Evolutionary conservation across 345 rosid species (phyloP), one percentile per base, ranked within the genome.

Genomic region (Carallia pectinifolia): DNA sequence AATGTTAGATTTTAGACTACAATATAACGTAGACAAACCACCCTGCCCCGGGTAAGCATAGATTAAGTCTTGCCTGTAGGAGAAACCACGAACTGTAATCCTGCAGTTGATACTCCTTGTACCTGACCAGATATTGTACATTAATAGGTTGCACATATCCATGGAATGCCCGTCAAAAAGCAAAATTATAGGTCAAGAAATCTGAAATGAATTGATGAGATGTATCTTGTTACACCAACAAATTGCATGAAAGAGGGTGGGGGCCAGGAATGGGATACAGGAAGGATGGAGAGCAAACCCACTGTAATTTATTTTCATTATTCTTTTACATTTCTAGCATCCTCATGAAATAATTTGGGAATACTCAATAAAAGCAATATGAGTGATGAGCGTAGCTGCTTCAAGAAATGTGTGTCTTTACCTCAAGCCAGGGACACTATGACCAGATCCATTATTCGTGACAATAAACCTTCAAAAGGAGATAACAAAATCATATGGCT

Each of bases 51-150:
- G 59, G 30, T 4, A 6, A 33, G 7, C 6, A 30, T 6, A 39
- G 38, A 44, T 37, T 34, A 53, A 73, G 19, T 44, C 34, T 58
- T 58, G 86, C 97, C 88, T 88, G 83, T 78, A 82, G 87, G 16
- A 86, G 90, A 83, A 91, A 94, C 97, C 96, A 94, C 17, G 92
- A 84, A 82, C 91, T 88, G 80, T 88, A 94, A 78, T 94, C 98
- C 75, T 88, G 81, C 56, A 94, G 93, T 76, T 90, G 87, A 81
- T 94, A 94, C 78, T 94, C 98, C 84, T 94, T 94, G 86, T 87
- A 94, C 83, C 98, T 93, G 67, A 75, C 58, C 65, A 80, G 54
- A 61, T 64, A 66, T 48, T 66, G 62, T 7, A 12, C 6, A 69
- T 54, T n/a, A 74, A 66, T 36, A 33, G 39, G 36, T 13, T 10